phyloP scores from a whole-genome alignment of 2,329 filamentous ascomycete species.

The Colletotrichum tropicicola region DNA sequence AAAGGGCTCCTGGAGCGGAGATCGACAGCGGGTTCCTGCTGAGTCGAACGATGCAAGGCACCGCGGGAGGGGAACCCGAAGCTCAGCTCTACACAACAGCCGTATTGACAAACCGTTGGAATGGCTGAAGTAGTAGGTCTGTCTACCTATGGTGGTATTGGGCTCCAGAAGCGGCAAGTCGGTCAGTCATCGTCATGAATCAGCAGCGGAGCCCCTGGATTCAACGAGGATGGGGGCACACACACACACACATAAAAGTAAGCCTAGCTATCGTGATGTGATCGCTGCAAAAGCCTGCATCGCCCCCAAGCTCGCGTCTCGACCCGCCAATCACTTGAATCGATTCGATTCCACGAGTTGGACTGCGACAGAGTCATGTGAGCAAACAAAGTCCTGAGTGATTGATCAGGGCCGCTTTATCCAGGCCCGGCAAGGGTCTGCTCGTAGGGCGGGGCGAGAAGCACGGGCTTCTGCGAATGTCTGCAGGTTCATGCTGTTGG shows the following conservation, averaged over 20 bases:
- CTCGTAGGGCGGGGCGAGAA: no score
- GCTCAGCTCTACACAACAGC: not conserved
- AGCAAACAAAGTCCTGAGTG: no score
- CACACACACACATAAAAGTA: not conserved
- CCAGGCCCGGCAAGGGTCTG: no score
- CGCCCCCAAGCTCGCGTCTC: not conserved
- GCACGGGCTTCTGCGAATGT: no score
- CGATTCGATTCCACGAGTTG: not conserved
- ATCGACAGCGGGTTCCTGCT: not conserved
- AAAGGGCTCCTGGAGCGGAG: not conserved
- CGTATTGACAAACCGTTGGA: not conserved
- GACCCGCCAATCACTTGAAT: not conserved
- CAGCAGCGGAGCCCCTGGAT: not conserved
- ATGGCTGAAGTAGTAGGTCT: not conserved
- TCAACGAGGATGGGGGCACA: not conserved
- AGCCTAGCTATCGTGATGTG: not conserved
- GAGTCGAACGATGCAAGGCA: not conserved
- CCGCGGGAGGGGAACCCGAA: not conserved
- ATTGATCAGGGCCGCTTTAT: no score
- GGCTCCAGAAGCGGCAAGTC: not conserved
- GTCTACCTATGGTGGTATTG: not conserved
- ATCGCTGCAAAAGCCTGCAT: no score
- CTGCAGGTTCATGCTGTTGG: no score
- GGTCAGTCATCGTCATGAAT: not conserved
- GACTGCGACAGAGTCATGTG: no score